Evolutionary conservation across 176 grass and related monocot species (phyloP), one percentile per base, ranked within the genome.

Genomic region (Rhynchospora tenuis): DNA sequence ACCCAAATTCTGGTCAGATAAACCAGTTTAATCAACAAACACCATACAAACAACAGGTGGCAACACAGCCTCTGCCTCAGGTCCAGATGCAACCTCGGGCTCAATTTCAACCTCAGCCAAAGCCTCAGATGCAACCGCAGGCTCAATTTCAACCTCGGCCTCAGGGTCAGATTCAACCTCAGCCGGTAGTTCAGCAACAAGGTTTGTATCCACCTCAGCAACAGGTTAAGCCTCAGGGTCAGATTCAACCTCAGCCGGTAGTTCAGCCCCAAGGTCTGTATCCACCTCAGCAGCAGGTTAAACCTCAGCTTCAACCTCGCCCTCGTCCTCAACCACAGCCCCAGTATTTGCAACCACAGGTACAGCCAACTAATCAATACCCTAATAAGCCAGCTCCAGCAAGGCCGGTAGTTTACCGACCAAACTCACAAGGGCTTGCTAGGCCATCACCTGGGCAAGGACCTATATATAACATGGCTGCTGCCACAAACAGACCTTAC

Each of bases 21-120:
- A 65, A 82, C 80, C 80, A 47, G 42, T 65, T 67, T 23, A 65
- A 50, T 50, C 80, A 31, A 54, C 80, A 66, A 67, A 17, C 31
- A 44, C 59, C 78, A 62, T 63, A 59, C 57, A 81, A 24, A 42
- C 78, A 63, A 54, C 59, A 46, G 0, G 33, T 46, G 13, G 57
- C 84, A 15, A 47, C 45, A 79, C 54, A 78, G 3, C 44, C 57
- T 23, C 59, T 9, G 31, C 51, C 48, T 58, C 46, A 58, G 27
- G 24, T 23, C 3, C 19, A 54, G 7, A 6, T 61, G 7, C 51
- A 64, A 65, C 38, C 10, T 0, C 79, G 26, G 47, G n/a, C 2
- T 64, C 59, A 64, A 50, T 27, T 46, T 48, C 79, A 81, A 23
- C 79, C 52, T 31, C 55, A 23, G 16, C 33, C 77, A 2, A 51